Evolutionary conservation across 2,329 filamentous ascomycete species (phyloP).

Genomic region (Talaromyces sp.): DNA sequence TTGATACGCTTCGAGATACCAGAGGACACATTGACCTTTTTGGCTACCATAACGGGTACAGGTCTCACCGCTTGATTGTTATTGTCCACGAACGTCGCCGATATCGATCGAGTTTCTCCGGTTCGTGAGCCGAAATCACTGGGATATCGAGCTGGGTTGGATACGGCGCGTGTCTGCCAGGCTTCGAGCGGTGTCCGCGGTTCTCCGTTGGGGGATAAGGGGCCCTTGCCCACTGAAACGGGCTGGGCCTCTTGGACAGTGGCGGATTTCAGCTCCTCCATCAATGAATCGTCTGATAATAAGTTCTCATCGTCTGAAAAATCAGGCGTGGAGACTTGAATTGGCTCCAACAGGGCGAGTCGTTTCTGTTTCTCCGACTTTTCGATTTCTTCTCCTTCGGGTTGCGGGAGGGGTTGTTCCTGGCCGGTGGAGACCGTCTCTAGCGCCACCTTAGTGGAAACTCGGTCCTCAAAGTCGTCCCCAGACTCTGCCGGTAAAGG

Average conservation of each 20-base stretch:
- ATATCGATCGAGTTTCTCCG: constrained; percentile 34
- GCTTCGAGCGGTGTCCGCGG: constrained; percentile 25
- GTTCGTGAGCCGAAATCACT: constrained; percentile 29
- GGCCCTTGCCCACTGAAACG: constrained; percentile 74
- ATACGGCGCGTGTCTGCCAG: constrained; percentile 38
- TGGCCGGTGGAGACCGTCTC: constrained; percentile 9
- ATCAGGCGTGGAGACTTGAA: constrained; percentile 40
- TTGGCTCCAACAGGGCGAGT: constrained; percentile 47
- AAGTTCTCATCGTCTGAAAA: constrained; percentile 41
- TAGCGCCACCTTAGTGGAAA: constrained; percentile 9
- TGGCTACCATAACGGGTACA: constrained; percentile 51
- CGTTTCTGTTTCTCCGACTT: constrained; percentile 29
- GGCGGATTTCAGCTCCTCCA: constrained; percentile 79
- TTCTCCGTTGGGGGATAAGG: constrained; percentile 55
- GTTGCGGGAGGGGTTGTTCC: constrained; percentile 19
- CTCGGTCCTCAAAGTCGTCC: constrained; percentile 6
- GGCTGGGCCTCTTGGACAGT: constrained; percentile 79
- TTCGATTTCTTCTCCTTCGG: constrained; percentile 19
- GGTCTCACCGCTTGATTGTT: constrained; percentile 21
- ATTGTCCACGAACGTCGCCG: constrained; percentile 30
- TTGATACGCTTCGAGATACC: constrained; percentile 94
- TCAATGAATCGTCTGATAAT: constrained; percentile 64
- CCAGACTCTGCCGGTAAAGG: constrained; percentile 8
- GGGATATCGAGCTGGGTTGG: constrained; percentile 31
- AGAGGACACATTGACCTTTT: constrained; percentile 78